A percentile compares a stretch with the other conserved stretches of the same genome.
Conservation (phyloP, 2,329 filamentous ascomycete genomes). For the Exophiala alcalophila region DNA sequence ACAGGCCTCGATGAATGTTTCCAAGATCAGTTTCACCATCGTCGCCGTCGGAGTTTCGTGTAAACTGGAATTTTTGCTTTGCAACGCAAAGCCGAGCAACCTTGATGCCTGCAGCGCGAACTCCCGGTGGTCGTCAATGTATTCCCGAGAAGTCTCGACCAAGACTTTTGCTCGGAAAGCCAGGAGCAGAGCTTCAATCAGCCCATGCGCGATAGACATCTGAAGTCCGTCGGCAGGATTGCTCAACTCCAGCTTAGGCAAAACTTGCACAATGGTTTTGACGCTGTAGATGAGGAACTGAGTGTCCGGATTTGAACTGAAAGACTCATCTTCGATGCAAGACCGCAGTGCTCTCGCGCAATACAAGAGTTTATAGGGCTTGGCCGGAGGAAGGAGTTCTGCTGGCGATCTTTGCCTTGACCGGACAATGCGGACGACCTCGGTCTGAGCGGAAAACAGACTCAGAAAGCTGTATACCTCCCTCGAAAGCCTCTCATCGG, state of each 20-base stretch:
- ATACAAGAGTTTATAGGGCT: conserved; percentile 72
- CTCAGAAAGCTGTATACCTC: conserved; percentile 71
- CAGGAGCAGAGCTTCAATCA: conserved; percentile 57
- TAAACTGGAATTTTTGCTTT: conserved; percentile 1
- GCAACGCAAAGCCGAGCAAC: conserved; percentile 23
- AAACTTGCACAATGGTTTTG: conserved; percentile 57
- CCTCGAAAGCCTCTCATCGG: conserved; percentile 66
- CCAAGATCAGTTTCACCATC: conserved; percentile 36
- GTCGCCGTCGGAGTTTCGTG: conserved; percentile 15
- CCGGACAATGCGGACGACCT: conserved; percentile 59
- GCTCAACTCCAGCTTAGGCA: conserved; percentile 57
- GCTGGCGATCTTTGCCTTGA: conserved; percentile 52
- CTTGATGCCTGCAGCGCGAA: conserved; percentile 23
- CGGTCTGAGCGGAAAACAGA: conserved; percentile 65
- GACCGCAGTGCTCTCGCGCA: conserved; percentile 64
- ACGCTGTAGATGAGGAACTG: conserved; percentile 46
- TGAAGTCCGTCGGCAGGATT: conserved; percentile 46
- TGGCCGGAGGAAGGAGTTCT: conserved; percentile 65
- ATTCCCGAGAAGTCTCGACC: conserved; percentile 31
- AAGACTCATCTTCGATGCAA: conserved; percentile 53
- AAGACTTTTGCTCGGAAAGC: conserved; percentile 53
- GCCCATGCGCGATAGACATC: conserved; percentile 50
- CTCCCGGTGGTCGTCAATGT: conserved; percentile 34
- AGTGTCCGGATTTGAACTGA: conserved; percentile 38
- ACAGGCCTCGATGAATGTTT: conserved; percentile 50